phyloP scores from a whole-genome alignment of 352 stramenopile genomes.

The Globisporangium abappressorium region DNA sequence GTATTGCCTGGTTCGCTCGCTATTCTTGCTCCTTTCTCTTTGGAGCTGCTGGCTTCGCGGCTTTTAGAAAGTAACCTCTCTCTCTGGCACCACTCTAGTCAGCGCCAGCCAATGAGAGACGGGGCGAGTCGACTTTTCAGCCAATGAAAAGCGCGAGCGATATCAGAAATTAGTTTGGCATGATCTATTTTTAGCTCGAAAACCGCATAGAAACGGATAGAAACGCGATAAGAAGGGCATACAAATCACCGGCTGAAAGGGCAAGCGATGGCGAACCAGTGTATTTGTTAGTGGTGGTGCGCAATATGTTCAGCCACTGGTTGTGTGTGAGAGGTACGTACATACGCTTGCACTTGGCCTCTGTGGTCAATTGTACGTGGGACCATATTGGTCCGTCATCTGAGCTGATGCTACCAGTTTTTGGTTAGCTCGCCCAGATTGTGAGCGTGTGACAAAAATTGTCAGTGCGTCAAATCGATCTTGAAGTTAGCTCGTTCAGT shows the following conservation, averaged over 20 bases:
- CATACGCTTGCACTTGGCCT: not conserved
- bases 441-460: not conserved
- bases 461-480: not conserved
- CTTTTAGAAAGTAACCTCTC: conserved; percentile 2
- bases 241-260: not conserved
- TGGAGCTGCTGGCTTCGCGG: not conserved
- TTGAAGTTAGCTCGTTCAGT: conserved; percentile 1
- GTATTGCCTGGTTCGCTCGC: not conserved
- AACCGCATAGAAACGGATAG: not conserved
- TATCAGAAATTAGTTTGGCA: not conserved
- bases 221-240: conserved; percentile 6
- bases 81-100: not conserved
- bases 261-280: not conserved
- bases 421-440: not conserved
- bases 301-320: not conserved
- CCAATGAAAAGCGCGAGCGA: not conserved
- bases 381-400: not conserved
- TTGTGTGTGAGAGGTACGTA: not conserved
- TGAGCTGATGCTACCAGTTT: not conserved
- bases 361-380: not conserved
- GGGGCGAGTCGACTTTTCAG: not conserved
- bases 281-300: not conserved
- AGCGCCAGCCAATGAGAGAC: conserved; percentile 1
- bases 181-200: conserved; percentile 9
- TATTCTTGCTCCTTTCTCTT: not conserved